These are phyloP conservation scores for Entomortierella chlamydospora DNA, from an alignment of 192 early-diverging fungal species.

Conservation along the genomic window DNA sequence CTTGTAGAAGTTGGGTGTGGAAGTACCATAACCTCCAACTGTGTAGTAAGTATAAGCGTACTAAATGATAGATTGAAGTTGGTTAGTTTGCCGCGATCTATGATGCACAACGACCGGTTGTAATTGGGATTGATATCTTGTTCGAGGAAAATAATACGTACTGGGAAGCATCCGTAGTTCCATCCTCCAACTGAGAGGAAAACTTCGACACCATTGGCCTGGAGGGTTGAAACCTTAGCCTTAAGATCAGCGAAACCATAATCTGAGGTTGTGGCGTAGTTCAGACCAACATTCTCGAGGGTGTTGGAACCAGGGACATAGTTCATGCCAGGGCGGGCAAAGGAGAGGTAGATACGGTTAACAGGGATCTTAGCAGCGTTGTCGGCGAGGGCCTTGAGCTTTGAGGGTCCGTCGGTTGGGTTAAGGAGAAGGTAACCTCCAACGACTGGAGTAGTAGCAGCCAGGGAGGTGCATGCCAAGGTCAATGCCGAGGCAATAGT, in stretches of 20 bases:
- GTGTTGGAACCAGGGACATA: slow-evolving; percentile 51
- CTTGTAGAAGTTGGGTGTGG: slow-evolving; percentile 56
- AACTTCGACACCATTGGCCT: slow-evolving; percentile 45
- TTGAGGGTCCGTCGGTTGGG: slow-evolving; percentile 39
- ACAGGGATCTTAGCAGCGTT: slow-evolving; percentile 52
- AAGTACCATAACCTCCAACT: slow-evolving; percentile 50
- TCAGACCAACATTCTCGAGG: slow-evolving; percentile 37
- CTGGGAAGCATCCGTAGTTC: slow-evolving; percentile 56
- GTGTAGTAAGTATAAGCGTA: slow-evolving; percentile 50
- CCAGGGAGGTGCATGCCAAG: slow-evolving; percentile 31
- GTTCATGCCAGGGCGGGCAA: slow-evolving; percentile 41
- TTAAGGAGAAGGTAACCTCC: slow-evolving; percentile 47
- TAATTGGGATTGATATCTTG: no score
- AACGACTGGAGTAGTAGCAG: slow-evolving; percentile 37
- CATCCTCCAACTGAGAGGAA: slow-evolving; percentile 54
- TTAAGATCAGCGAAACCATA: slow-evolving; percentile 53
- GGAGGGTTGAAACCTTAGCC: slow-evolving; percentile 21
- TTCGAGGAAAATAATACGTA: background rate
- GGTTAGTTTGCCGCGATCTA: no score
- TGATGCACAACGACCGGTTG: no score
- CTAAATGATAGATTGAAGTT: slow-evolving; percentile 3
- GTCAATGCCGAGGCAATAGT: slow-evolving; percentile 48
- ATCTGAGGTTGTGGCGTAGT: slow-evolving; percentile 35
- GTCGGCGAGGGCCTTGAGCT: slow-evolving; percentile 50
- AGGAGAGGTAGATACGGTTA: slow-evolving; percentile 50